Evolutionary conservation across 495 filamentous ascomycete genomes (phyloP).

Genomic region (Glonium stellatum): DNA sequence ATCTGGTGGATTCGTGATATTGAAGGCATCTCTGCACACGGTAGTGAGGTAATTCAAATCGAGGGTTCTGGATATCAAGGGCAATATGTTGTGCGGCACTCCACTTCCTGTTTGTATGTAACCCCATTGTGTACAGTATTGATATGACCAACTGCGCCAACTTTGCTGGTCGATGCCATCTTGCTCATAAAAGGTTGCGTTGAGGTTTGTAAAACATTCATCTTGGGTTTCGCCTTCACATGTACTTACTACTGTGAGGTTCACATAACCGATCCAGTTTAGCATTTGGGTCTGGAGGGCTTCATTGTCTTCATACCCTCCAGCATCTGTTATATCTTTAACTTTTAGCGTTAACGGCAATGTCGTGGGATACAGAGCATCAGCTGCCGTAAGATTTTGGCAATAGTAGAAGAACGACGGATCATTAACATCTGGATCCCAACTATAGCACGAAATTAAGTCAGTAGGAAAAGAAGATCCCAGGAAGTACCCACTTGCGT

Average conservation of each 20-base stretch:
- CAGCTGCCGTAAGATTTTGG: slow-evolving; percentile 45
- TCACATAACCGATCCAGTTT: slow-evolving; percentile 60
- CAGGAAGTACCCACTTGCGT: slow-evolving; percentile 38
- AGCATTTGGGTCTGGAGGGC: slow-evolving; percentile 50
- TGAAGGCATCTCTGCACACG: slow-evolving; percentile 55
- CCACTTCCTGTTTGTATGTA: slow-evolving; percentile 61
- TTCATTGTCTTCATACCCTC: slow-evolving; percentile 49
- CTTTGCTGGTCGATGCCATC: slow-evolving; percentile 41
- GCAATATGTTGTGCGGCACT: slow-evolving; percentile 49
- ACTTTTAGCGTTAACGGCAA: slow-evolving; percentile 38
- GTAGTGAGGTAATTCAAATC: slow-evolving; percentile 47
- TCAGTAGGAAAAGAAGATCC: neutral
- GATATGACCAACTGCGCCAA: slow-evolving; percentile 33
- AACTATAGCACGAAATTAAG: slow-evolving; percentile 32
- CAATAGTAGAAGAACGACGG: slow-evolving; percentile 54
- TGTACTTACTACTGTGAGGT: slow-evolving; percentile 36
- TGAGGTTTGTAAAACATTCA: slow-evolving; percentile 48
- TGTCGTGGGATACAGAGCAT: slow-evolving; percentile 44
- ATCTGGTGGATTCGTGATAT: slow-evolving; percentile 51
- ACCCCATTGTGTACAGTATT: slow-evolving; percentile 54
- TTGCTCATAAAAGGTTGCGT: slow-evolving; percentile 45
- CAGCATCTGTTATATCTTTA: slow-evolving; percentile 43
- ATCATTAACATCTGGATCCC: slow-evolving; percentile 57
- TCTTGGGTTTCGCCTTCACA: slow-evolving; percentile 44
- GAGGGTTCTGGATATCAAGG: slow-evolving; percentile 59